phyloP scores from a whole-genome alignment of 75 land plant species.

The Isoetes taiwanensis region DNA sequence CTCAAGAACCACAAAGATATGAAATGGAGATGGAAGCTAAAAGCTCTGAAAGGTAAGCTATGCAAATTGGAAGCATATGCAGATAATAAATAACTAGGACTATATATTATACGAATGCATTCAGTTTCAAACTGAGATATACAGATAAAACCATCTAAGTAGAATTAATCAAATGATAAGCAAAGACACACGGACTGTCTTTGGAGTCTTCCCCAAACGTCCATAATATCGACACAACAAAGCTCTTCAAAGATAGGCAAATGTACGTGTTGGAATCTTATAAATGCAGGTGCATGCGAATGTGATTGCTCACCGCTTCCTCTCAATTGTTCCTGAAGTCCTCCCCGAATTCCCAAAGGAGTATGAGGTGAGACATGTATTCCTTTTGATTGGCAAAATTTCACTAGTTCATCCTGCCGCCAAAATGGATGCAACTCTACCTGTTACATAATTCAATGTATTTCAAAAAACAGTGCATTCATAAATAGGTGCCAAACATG shows the following conservation, averaged over 20 bases:
- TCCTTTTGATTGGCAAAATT: conserved; percentile 56
- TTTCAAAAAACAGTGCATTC: background rate
- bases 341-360: conserved; percentile 51
- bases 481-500: background rate
- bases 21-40: no score
- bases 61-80: no score
- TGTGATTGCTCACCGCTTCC: conserved; percentile 50
- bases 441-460: conserved; percentile 14
- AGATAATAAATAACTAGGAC: no score
- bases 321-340: no score
- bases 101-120: no score
- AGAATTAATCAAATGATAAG: no score
- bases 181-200: no score
- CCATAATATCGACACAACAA: conserved; percentile 46
- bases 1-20: no score
- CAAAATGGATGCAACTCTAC: conserved; percentile 73
- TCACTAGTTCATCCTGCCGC: conserved; percentile 71
- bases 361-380: conserved; percentile 80
- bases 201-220: conserved; percentile 42
- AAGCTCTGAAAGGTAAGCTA: no score
- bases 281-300: conserved; percentile 26
- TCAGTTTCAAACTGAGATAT: no score
- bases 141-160: no score
- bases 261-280: conserved; percentile 57
- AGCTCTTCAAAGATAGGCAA: conserved; percentile 48